Base-by-base conservation (phyloP, 2,329 filamentous ascomycete genomes). In the Tolypocladium nubicola region DNA sequence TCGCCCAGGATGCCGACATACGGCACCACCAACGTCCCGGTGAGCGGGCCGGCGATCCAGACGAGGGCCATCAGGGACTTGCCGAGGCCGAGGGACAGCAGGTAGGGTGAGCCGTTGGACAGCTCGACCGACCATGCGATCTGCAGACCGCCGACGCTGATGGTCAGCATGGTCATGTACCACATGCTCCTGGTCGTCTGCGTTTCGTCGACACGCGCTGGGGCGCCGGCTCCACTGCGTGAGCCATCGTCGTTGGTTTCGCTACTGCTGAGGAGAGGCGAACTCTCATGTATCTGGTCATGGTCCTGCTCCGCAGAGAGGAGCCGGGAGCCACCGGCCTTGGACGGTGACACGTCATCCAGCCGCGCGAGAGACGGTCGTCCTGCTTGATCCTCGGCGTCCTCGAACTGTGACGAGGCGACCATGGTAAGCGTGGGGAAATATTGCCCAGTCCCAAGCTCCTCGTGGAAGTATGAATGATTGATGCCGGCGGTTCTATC, bases 81-180 rank as follows among this genome's bases (percentile, higher is more conserved):
- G 79, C 85, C 90, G 71, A 94, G 79, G 13, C 89, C 89, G 37
- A 94, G 81, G 1, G 89, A 91, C 45, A 93, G 76, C 45, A 94
- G 76, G 67, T 88, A 94, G 7, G 89, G 89, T 56, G 93, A 96
- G 64, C 92, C 92, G 75, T 96, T 93, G 56, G 91, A 96, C 47
- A 96, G 79, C 72, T 97, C 93, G 47, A 96, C 91, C 1, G 92
- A 92, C 93, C 93, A 97, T 35, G 93, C 91, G 64, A 97, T 88
- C 74, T 97, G 93, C 61, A 97, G 77, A 30, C 90, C 93, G 59
- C 90, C 90, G 63, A 96, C 89, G 68, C 89, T 86, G 60, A 97
- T 78, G 8, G 93, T 96, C 71, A 97, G 76, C 61, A 96, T 76
- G 63, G 95, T 82, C 65, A 97, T 78, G 71, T 96, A 96, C 85